Base-by-base conservation (phyloP, 768 basidiomycete genomes). In the Tephrocybe rancida region DNA sequence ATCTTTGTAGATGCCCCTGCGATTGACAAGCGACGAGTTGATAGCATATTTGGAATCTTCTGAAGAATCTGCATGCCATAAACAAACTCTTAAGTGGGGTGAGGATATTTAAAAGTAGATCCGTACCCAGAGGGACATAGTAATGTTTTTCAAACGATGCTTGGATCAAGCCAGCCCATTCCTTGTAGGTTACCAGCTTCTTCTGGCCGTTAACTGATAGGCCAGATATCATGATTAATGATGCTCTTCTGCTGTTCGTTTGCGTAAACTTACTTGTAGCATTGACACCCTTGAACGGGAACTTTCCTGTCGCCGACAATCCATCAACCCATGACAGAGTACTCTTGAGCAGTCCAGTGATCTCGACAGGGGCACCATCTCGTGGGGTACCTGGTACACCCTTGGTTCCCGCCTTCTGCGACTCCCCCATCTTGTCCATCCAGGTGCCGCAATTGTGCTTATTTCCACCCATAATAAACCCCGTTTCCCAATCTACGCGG, bases 361-460 rank as follows among this genome's bases (percentile, higher is more conserved):
- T 98, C 72, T 99, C 97, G 34, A 99, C 78, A 0, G 97, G 95
- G 0, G 96, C 91, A 8, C 97, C 97, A 65, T 98, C 95, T 59
- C 97, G 79, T 1, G 97, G 95, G 0, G 95, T 96, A 9, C 93
- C 97, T n/a, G 97, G 97, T 26, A 89, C 70, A 25, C 97, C 97
- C 70, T 95, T 97, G 48, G 89, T 98, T 1, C 94, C 92, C 3
- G 97, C 96, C 61, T 85, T 91, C 54, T 75, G 77, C 2, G 91
- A 94, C 66, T 96, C 94, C 39, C 97, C 97, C 93, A 95, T 95
- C 80, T 96, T 96, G 75, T 96, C 94, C 94, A 94, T 94, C 94
- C 94, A 96, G 1, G 94, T 95, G 10, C 94, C 94, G 66, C 94
- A 95, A 62, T 96, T 96, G 63, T 80, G 71, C 50, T 73, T 72